phyloP scores from a whole-genome alignment of 1,284 basidiomycete genomes.

The Mycosarcoma mackinlayi region DNA sequence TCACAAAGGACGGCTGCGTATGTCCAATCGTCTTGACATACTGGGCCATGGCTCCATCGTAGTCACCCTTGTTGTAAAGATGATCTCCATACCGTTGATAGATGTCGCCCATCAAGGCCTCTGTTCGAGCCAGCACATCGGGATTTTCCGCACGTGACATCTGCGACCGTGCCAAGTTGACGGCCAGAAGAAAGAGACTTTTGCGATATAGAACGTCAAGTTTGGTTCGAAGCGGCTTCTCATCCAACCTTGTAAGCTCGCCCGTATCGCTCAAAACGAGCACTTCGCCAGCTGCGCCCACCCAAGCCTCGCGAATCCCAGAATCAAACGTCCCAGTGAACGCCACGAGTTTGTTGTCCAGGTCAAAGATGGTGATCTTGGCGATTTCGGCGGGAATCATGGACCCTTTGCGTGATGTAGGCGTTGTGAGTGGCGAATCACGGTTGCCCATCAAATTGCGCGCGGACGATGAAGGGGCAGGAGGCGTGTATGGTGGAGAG shows the following conservation, averaged over 20 bases:
- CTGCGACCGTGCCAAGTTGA: constrained; percentile 56
- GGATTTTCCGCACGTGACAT: constrained; percentile 39
- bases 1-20: constrained; percentile 93
- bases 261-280: constrained; percentile 53
- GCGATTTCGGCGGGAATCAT: constrained; percentile 68
- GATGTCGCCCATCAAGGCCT: constrained; percentile 62
- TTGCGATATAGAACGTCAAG: constrained; percentile 63
- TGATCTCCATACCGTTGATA: constrained; percentile 84
- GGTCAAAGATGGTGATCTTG: constrained; percentile 89
- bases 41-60: constrained; percentile 90
- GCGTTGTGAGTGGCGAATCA: constrained; percentile 35
- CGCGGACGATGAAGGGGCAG: constrained; percentile 78
- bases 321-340: constrained; percentile 70
- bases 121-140: constrained; percentile 39
- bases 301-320: constrained; percentile 50
- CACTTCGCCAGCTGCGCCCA: constrained; percentile 43
- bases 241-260: constrained; percentile 49
- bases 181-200: constrained; percentile 60
- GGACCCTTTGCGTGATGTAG: constrained; percentile 13
- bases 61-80: constrained; percentile 89
- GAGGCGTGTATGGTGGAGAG: constrained; percentile 82
- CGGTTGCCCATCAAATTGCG: constrained; percentile 74
- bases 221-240: constrained; percentile 59
- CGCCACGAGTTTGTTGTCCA: constrained; percentile 90
- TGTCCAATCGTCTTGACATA: constrained; percentile 89